phyloP scores from a whole-genome alignment of 345 rosid genomes.

The Erucastrum elatum region DNA sequence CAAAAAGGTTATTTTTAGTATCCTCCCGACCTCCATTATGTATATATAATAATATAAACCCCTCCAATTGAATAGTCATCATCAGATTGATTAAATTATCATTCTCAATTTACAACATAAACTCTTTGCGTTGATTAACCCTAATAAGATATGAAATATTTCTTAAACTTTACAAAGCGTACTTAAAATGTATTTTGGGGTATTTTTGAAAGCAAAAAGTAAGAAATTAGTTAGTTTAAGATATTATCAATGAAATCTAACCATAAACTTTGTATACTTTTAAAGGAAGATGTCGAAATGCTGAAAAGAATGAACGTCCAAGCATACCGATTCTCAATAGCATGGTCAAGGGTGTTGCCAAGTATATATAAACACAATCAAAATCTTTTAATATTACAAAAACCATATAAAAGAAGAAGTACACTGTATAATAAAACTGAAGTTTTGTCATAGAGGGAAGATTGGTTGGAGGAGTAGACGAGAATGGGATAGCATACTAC shows the following conservation, averaged over 20 bases:
- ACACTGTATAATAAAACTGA: not conserved
- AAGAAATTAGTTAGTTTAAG: not conserved
- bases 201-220: not conserved
- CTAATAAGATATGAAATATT: not conserved
- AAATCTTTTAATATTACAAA: not conserved
- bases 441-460: not conserved
- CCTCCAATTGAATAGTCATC: no score
- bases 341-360: slow-evolving; percentile 6
- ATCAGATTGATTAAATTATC: no score
- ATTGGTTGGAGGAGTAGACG: not conserved
- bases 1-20: no score
- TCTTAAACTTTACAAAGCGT: not conserved
- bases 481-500: not conserved
- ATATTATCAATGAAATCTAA: not conserved
- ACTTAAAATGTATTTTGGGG: not conserved
- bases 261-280: not conserved
- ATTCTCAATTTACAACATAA: no score
- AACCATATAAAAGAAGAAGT: not conserved
- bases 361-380: not conserved
- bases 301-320: not conserved
- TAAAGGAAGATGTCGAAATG: not conserved
- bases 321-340: slow-evolving; percentile 10
- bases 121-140: not conserved
- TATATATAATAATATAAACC: no score
- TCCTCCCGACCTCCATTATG: no score